These are phyloP conservation scores for Oenanthe javanica DNA, from an alignment of 140 eudicot species.

Conservation along the genomic window DNA sequence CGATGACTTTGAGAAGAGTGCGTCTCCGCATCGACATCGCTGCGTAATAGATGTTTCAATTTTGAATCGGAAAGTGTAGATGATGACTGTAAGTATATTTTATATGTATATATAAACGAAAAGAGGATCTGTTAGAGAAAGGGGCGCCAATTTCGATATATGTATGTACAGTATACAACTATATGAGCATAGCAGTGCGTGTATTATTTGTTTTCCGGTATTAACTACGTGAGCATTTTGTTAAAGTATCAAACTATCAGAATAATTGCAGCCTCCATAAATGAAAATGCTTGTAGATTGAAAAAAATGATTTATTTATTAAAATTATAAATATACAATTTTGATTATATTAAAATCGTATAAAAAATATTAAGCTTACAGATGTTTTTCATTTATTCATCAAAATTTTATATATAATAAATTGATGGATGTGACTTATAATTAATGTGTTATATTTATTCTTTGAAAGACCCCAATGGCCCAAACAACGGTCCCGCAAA, in stretches of 20 bases:
- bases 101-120: not conserved
- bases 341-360: too few relatives aligned
- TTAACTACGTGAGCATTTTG: not conserved
- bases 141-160: constrained; percentile 75
- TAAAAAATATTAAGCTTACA: too few relatives aligned
- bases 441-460: not conserved
- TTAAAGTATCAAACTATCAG: too few relatives aligned
- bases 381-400: too few relatives aligned
- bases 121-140: constrained; percentile 20
- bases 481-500: constrained; percentile 1
- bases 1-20: constrained; percentile 96
- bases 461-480: not conserved
- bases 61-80: not conserved
- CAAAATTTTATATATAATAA: too few relatives aligned
- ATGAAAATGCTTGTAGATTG: too few relatives aligned
- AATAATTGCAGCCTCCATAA: too few relatives aligned
- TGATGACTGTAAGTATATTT: not conserved
- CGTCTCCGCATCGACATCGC: constrained; percentile 68
- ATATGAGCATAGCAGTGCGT: too few relatives aligned
- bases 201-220: not conserved
- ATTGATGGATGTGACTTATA: not conserved
- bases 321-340: too few relatives aligned
- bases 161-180: too few relatives aligned
- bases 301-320: too few relatives aligned
- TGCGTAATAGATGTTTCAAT: not conserved